Conservation (phyloP, 495 filamentous ascomycete genomes). For the Tuber brumale region DNA sequence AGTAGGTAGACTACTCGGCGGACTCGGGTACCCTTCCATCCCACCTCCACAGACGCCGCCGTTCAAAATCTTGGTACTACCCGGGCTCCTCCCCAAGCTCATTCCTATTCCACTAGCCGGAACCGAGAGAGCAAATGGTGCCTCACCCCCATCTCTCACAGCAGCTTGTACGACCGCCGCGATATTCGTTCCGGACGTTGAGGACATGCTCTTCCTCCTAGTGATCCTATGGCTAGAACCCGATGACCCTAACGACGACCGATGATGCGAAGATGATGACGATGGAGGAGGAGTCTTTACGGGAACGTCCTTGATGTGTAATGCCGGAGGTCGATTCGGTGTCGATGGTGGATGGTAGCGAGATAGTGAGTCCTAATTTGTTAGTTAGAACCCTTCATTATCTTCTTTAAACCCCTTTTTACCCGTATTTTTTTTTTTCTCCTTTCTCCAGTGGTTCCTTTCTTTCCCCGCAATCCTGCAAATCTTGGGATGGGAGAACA, state of each 20-base stretch:
- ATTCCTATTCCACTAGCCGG: slow-evolving; percentile 10
- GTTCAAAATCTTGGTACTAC: slow-evolving; percentile 23
- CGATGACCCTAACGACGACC: slow-evolving; percentile 61
- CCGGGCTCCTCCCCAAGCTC: slow-evolving; percentile 26
- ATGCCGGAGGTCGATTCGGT: slow-evolving; percentile 17
- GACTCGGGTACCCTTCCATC: slow-evolving; percentile 36
- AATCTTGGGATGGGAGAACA: neutral
- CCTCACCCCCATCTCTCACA: slow-evolving; percentile 54
- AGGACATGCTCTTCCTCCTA: slow-evolving; percentile 87
- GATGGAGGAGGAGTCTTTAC: slow-evolving; percentile 26
- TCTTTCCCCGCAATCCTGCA: neutral
- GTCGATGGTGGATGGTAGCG: slow-evolving; percentile 21
- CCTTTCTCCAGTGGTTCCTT: neutral
- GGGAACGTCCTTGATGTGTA: slow-evolving; percentile 29
- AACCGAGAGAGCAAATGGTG: slow-evolving; percentile 26
- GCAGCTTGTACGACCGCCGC: slow-evolving; percentile 70
- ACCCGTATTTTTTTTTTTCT: neutral
- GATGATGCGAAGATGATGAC: slow-evolving; percentile 33
- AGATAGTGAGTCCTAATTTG: slow-evolving; percentile 35
- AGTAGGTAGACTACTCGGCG: slow-evolving; percentile 39
- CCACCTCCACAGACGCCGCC: slow-evolving; percentile 13
- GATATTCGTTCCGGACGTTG: slow-evolving; percentile 64
- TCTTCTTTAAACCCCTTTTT: neutral
- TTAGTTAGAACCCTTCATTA: slow-evolving; percentile 7
- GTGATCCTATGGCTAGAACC: slow-evolving; percentile 79